A percentile compares a stretch with the other conserved stretches of the same genome.
Evolutionary conservation across 441 rosid species (phyloP).

Genomic region (Bocquillonia castaneifolia): DNA sequence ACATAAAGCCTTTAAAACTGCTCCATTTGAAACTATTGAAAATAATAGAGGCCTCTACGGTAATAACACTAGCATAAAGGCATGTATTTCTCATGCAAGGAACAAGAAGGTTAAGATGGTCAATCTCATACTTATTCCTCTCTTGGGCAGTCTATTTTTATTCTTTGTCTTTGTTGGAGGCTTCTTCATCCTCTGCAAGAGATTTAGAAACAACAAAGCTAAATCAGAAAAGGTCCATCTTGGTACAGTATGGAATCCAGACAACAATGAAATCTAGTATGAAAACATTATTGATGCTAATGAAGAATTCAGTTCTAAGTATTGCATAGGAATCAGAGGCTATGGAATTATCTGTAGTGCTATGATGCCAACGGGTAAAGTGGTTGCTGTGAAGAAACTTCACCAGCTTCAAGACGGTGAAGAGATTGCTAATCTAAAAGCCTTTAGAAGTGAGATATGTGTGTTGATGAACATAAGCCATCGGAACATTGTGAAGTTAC

Average conservation of each 20-base stretch:
- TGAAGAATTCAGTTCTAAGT: conserved; percentile 1
- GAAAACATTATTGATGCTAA: conserved; percentile 12
- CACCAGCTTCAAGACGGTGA: conserved; percentile 1
- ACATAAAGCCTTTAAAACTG: background rate
- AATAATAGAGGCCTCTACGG: background rate
- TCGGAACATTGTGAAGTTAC: too few relatives aligned
- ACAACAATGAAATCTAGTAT: background rate
- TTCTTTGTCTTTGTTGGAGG: background rate
- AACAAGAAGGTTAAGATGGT: background rate
- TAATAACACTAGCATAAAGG: background rate
- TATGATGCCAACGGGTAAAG: conserved; percentile 1
- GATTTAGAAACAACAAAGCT: background rate
- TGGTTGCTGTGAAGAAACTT: conserved; percentile 15
- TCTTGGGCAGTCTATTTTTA: conserved; percentile 1
- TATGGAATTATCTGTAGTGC: conserved; percentile 9
- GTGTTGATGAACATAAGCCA: conserved; percentile 12
- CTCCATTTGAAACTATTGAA: background rate
- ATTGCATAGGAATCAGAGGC: conserved; percentile 21
- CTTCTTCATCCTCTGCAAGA: background rate
- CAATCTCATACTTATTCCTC: background rate
- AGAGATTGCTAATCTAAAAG: too few relatives aligned
- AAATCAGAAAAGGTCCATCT: background rate
- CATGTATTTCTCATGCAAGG: background rate
- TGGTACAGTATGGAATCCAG: background rate
- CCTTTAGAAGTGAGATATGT: too few relatives aligned